Conservation (phyloP, 306 rosid species). For the Potentilla sterilis region DNA sequence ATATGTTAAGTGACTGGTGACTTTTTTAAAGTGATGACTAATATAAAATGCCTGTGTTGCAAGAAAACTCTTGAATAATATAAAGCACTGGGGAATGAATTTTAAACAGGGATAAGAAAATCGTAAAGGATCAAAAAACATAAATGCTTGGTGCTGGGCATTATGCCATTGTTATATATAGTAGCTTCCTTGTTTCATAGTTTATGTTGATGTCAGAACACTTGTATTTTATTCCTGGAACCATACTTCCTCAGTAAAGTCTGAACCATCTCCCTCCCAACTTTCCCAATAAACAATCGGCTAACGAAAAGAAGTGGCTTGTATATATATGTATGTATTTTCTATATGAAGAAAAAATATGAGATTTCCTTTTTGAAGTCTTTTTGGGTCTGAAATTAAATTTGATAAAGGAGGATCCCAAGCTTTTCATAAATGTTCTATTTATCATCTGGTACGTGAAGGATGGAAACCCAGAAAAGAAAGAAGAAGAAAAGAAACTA, state of each 20-base stretch:
- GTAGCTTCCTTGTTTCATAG: conserved; percentile 35
- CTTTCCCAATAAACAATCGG: conserved; percentile 16
- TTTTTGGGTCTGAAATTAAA: not conserved
- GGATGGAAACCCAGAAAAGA: not conserved
- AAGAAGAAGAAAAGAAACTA: not conserved
- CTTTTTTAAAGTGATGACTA: not conserved
- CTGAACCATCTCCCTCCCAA: conserved; percentile 17
- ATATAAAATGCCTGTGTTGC: not conserved
- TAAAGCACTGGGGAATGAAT: conserved; percentile 5
- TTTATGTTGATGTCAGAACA: conserved; percentile 29
- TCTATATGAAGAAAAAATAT: conserved; percentile 11
- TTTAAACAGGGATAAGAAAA: not conserved
- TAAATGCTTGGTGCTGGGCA: conserved; percentile 32
- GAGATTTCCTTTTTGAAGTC: not conserved
- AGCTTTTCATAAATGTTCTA: not conserved
- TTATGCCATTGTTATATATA: conserved; percentile 29
- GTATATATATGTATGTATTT: conserved; percentile 2
- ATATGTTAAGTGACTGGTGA: not conserved
- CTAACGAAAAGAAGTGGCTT: conserved; percentile 12
- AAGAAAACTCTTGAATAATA: not conserved
- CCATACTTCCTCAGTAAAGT: conserved; percentile 29
- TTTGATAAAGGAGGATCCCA: not conserved
- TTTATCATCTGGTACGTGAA: not conserved
- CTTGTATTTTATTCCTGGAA: conserved; percentile 31
- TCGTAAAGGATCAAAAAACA: conserved; percentile 16